Evolutionary conservation across 148 eudicot species (phyloP), one percentile per base, ranked within the genome.

Genomic region (Pharnaceum exiguum): DNA sequence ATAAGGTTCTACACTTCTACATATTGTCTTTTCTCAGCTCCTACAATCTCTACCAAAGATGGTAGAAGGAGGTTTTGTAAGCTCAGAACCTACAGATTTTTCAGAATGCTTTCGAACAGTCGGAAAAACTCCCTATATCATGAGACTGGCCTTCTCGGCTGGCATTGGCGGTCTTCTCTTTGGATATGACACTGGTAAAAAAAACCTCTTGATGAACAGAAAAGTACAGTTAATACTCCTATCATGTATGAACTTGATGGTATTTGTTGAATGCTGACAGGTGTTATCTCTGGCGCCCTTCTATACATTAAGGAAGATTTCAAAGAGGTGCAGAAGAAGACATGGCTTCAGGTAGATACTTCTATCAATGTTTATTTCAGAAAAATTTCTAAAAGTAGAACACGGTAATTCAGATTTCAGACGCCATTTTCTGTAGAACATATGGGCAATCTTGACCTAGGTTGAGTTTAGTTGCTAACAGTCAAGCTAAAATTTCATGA

Each of bases 101-200:
- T 69, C 83, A 38, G 83, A 75, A 71, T 82, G 88, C 49, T 79
- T 79, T 72, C 46, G 49, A 11, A 75, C 72, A 5, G 53, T 37
- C 16, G 80, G 72, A 66, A 66, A 51, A 48, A 78, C 71, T 1
- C 94, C 87, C 3, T 86, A 86, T 35, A 82, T 86, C 33, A 75
- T 86, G 83, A 73, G 78, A n/a, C 80, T 86, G 4, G 94, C 94
- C 51, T 42, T 86, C 1, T 79, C 85, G 18, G 94, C 88, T 1
- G 88, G 94, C 44, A 75, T 86, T 33, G 88, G 88, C 36, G 94
- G 94, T 4, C 82, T 86, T 23, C 75, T 86, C n/a, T 82, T 86
- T 60, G 88, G 88, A 13, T 86, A 86, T 53, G 88, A 86, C 59
- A 86, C 94, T 26, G 94, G 94, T 85, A 63, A 22, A 1, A 8